Base-by-base conservation (phyloP, 1,284 basidiomycete species). In the Cryptococcus sp. region DNA sequence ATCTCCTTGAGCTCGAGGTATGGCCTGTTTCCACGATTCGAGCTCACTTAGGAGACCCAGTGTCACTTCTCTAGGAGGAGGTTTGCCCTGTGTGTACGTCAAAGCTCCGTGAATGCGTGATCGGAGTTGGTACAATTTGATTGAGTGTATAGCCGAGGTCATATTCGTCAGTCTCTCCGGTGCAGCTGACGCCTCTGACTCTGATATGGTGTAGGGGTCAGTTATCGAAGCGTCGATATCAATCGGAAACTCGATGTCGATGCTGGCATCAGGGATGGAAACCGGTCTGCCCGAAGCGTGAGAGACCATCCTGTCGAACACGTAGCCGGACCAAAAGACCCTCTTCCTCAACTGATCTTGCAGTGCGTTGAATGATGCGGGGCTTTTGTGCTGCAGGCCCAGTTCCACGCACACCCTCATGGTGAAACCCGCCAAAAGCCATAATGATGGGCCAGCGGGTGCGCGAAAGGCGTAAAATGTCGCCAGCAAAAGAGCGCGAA, bases 391-490 rank as follows among this genome's bases (percentile, higher is more conserved):
- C 27, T 63, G 59, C 15, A 63, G 31, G n/a, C 47, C 55, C 11
- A 57, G 41, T 31, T 63, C 61, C 6, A 63, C 48, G 25, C 57
- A 59, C 6, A 63, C 22, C 7, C 61, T 45, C 61, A 63, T 63
- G 38, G 55, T 44, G 27, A 63, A 53, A 11, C 61, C 61, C 13
- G 49, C 38, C 13, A 60, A 22, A 20, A 60, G 41, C 58, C 58
- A 63, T 19, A 66, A 39, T 13, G 61, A 52, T 3, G 61, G 59
- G n/a, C 61, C 64, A 3, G 56, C 31, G 3, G 59, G 39, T 15
- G 62, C 39, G n/a, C 64, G 56, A 42, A 66, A 66, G 31, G 55
- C 54, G 39, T 56, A 66, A 48, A 66, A 63, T 16, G 59, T 40
- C 20, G 53, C 46, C 6, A 61, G 45, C 3, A 66, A 56, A 11